Evolutionary conservation across 73 alveolate species (phyloP).

Genomic region (Strombidium stylifer): DNA sequence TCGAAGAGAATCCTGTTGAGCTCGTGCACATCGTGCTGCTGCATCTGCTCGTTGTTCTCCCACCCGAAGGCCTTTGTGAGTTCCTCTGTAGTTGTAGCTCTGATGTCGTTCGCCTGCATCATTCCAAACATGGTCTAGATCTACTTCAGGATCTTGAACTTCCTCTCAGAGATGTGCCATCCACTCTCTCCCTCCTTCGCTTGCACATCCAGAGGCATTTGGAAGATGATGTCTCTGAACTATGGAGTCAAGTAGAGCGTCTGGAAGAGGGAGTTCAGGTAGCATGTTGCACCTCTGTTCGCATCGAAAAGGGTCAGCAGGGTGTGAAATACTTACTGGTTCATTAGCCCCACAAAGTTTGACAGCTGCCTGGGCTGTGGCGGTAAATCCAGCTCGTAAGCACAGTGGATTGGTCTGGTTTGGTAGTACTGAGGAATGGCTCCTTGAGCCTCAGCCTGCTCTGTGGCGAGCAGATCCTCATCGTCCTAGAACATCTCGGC

Average conservation of each 20-base stretch:
- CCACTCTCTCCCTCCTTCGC: conserved; percentile 25
- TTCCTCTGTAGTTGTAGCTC: conserved; percentile 85
- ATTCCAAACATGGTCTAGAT: conserved; percentile 88
- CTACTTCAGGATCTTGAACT: conserved; percentile 76
- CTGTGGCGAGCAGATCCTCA: not conserved
- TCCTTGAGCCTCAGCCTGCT: not conserved
- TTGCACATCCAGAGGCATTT: conserved; percentile 88
- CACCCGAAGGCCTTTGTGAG: conserved; percentile 93
- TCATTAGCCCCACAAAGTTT: conserved; percentile 92
- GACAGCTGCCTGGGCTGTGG: conserved; percentile 68
- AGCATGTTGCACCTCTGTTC: conserved; percentile 95
- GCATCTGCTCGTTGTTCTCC: conserved; percentile 70
- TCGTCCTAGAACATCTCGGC: not conserved
- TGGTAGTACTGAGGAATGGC: not conserved
- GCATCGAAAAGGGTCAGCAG: not conserved
- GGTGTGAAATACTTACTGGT: conserved; percentile 62
- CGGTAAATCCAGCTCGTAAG: conserved; percentile 82
- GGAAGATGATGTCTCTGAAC: conserved; percentile 71
- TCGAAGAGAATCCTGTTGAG: conserved; percentile 76
- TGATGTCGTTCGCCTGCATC: conserved; percentile 67
- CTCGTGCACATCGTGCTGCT: conserved; percentile 82
- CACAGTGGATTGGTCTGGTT: conserved; percentile 61
- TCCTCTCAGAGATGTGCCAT: conserved; percentile 72
- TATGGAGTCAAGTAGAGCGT: conserved; percentile 85
- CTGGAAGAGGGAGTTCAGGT: conserved; percentile 87